Evolutionary conservation across 805 yeast genomes (phyloP).

Genomic region (Alloascoidea africana): DNA sequence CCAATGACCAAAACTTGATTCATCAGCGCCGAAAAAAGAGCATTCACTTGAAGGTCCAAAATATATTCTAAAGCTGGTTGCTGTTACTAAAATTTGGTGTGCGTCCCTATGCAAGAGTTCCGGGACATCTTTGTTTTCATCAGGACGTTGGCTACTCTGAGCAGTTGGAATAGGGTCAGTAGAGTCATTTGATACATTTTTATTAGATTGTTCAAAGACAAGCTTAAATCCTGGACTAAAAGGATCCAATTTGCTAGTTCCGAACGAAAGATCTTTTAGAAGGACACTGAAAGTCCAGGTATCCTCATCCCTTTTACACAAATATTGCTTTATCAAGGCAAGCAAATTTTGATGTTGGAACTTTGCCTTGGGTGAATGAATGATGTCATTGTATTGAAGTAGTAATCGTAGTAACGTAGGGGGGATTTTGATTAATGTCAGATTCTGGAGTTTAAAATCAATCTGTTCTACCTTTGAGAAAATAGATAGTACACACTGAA

Average conservation of each 20-base stretch:
- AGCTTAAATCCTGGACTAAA: conserved; percentile 23
- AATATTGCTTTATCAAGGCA: neutral
- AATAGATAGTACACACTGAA: no score
- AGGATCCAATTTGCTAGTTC: conserved; percentile 21
- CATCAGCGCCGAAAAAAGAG: no score
- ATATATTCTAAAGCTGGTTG: conserved; percentile 19
- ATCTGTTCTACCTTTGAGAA: conserved; percentile 5
- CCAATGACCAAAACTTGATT: no score
- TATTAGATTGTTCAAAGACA: no score
- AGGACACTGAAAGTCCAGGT: conserved; percentile 12
- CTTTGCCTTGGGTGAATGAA: no score
- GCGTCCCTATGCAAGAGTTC: conserved; percentile 19
- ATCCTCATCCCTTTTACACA: conserved; percentile 4
- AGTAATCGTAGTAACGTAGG: conserved; percentile 3
- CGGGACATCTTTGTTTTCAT: no score
- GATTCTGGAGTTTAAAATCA: conserved; percentile 17
- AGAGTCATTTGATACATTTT: no score
- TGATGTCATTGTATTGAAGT: no score
- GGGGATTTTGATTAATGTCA: conserved; percentile 17
- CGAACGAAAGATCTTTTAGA: conserved; percentile 19
- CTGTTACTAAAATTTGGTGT: conserved; percentile 21
- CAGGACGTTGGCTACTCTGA: no score
- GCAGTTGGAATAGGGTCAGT: no score
- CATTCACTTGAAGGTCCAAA: no score
- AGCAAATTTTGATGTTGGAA: no score